Evolutionary conservation across 257 asterid genomes (phyloP), one percentile per base, ranked within the genome.

Genomic region (Verbascum thapsus): DNA sequence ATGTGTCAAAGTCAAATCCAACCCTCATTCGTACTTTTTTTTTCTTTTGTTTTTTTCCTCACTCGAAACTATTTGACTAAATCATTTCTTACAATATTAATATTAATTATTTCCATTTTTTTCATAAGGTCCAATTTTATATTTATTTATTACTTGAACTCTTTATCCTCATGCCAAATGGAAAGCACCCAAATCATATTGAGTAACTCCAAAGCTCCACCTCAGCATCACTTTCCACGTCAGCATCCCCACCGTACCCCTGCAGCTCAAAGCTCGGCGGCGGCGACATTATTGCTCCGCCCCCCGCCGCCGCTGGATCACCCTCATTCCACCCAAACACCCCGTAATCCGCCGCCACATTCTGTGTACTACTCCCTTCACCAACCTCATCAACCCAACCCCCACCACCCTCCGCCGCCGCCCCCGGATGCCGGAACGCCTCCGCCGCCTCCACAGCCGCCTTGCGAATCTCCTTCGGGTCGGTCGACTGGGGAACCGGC

Each of bases 401-500:
- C 53, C 6, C 66, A 0, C 26, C 45, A 13, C 54, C 56, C 1
- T 3, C 69, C 13, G 13, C 61, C 49, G 7, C 70, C 10, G 10
- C 60, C 32, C 1, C 2, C 0, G 75, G 77, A 38, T n/a, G n/a
- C n/a, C 83, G 40, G 8, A 84, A 81, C 3, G 74, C 69, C 53
- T 87, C 81, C 0, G 95, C 94, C 0, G 86, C 94, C 58, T 78
- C 67, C 0, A 53, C 63, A 0, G 94, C 95, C 0, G 85, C 84
- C 30, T 37, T 66, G 0, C 84, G 75, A 0, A 87, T 78, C 17
- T 80, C 95, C 26, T 69, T 41, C 0, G 85, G 69, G 12, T 77
- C 80, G 3, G 7, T 75, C 0, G 94, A 82, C 0, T 55, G 59
- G 0, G 94, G 88, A 0, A 51, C 66, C 0, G 84, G 82, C 68